Percentiles rank a stretch among this genome's conserved stretches.
Conservation (phyloP, 495 filamentous ascomycete species). For the Talaromyces borbonicus region DNA sequence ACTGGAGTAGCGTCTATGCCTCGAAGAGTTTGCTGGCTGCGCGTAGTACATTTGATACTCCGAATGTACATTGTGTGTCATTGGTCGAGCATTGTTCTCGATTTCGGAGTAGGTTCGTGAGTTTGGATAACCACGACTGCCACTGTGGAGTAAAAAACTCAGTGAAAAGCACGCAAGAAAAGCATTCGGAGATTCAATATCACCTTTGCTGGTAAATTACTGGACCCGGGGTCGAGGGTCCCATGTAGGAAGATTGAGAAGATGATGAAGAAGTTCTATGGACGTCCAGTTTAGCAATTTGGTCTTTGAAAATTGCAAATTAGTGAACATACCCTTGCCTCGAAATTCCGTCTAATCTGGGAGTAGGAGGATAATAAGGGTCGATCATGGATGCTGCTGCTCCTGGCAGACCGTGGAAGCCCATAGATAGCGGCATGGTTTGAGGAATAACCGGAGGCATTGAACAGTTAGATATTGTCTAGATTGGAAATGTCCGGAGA, state of each 20-base stretch:
- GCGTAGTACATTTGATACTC: conserved; percentile 24
- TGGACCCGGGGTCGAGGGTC: conserved; percentile 21
- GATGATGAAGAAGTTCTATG: conserved; percentile 15
- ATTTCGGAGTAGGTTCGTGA: conserved; percentile 21
- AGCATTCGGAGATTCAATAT: conserved; percentile 12
- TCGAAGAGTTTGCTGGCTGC: conserved; percentile 4
- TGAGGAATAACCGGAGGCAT: conserved; percentile 30
- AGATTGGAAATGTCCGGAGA: no score
- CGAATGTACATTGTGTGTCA: conserved; percentile 20
- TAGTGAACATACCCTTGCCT: conserved; percentile 30
- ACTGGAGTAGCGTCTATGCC: conserved; percentile 7
- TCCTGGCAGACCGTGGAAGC: conserved; percentile 25
- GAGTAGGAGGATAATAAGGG: conserved; percentile 23
- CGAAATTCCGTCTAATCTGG: conserved; percentile 29
- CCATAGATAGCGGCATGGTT: conserved; percentile 24
- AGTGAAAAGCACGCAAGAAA: conserved; percentile 8
- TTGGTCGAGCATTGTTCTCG: conserved; percentile 15
- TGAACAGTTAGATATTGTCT: not conserved
- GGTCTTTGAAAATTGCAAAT: conserved; percentile 1
- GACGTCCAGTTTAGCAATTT: conserved; percentile 8
- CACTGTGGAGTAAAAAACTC: conserved; percentile 17
- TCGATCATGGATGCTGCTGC: conserved; percentile 22
- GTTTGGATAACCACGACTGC: conserved; percentile 24
- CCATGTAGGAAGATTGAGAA: conserved; percentile 25
- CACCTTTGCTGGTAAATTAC: conserved; percentile 37